Evolutionary conservation across 2,329 filamentous ascomycete genomes (phyloP).

Genomic region (Diaporthe longicolla): DNA sequence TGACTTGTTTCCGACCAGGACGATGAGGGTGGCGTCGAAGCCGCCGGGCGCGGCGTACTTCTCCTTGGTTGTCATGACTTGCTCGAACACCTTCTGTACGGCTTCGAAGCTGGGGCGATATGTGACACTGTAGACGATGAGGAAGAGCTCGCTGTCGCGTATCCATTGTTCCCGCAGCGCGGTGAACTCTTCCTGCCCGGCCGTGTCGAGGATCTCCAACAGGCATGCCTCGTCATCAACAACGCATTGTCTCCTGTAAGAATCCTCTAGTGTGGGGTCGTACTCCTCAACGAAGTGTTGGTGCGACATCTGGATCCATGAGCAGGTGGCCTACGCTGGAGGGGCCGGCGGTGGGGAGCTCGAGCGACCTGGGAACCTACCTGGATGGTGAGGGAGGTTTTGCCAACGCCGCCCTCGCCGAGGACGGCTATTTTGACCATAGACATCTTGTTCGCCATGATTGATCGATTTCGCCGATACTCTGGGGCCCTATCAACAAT

Average conservation of each 20-base stretch:
- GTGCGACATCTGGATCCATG: conserved; percentile 38
- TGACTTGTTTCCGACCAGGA: conserved; percentile 43
- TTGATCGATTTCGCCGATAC: conserved; percentile 28
- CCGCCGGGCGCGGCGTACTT: conserved; percentile 32
- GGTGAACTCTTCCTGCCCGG: conserved; percentile 42
- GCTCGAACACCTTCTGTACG: conserved; percentile 40
- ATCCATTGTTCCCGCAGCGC: conserved; percentile 43
- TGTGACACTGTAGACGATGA: conserved; percentile 42
- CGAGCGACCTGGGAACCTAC: conserved; percentile 22
- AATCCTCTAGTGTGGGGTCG: conserved; percentile 42
- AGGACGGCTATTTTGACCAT: conserved; percentile 41
- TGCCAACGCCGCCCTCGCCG: conserved; percentile 42
- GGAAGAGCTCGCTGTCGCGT: conserved; percentile 43
- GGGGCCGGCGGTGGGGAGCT: background rate
- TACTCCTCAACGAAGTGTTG: conserved; percentile 42
- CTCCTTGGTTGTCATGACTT: conserved; percentile 39
- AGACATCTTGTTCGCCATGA: conserved; percentile 39
- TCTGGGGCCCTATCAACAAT: conserved; percentile 25
- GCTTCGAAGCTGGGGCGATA: conserved; percentile 41
- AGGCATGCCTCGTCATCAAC: conserved; percentile 39
- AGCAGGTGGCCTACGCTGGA: conserved; percentile 14
- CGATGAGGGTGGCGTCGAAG: conserved; percentile 39
- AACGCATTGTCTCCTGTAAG: conserved; percentile 41
- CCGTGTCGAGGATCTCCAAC: conserved; percentile 42
- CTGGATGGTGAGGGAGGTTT: conserved; percentile 41